These are phyloP conservation scores for Penicillium sp. DNA, from an alignment of 2,329 filamentous ascomycete species.

Conservation along the genomic window DNA sequence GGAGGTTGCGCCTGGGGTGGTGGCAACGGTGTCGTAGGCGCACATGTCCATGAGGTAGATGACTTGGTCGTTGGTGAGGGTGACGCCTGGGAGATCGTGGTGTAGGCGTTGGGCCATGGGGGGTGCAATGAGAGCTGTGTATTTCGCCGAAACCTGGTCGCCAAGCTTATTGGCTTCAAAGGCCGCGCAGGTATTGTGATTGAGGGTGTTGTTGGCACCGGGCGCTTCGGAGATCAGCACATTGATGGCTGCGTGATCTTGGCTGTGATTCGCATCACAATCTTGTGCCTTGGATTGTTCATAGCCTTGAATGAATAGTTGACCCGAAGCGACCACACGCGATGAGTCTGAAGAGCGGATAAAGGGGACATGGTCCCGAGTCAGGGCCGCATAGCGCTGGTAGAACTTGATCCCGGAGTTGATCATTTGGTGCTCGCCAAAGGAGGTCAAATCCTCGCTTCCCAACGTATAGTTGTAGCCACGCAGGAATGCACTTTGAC, in stretches of 20 bases:
- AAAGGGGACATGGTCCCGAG: constrained; percentile 57
- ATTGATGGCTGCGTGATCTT: constrained; percentile 53
- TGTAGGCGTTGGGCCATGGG: constrained; percentile 66
- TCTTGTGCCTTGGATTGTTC: constrained; percentile 50
- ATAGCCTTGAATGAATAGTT: constrained; percentile 71
- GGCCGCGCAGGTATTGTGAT: constrained; percentile 62
- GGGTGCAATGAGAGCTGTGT: constrained; percentile 59
- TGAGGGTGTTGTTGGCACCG: constrained; percentile 73
- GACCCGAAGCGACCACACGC: constrained; percentile 67
- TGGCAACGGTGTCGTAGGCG: constrained; percentile 72
- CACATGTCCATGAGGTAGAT: constrained; percentile 82
- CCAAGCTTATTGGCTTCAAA: constrained; percentile 56
- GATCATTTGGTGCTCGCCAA: constrained; percentile 64
- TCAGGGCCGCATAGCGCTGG: constrained; percentile 61
- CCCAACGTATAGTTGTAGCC: constrained; percentile 67
- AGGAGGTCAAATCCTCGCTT: constrained; percentile 60
- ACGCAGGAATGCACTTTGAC: constrained; percentile 63
- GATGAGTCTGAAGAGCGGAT: constrained; percentile 63
- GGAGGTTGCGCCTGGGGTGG: constrained; percentile 42
- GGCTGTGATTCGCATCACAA: constrained; percentile 32
- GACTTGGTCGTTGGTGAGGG: constrained; percentile 57
- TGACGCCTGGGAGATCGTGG: constrained; percentile 59
- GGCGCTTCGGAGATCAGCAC: constrained; percentile 61
- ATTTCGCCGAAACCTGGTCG: constrained; percentile 49
- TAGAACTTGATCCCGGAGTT: constrained; percentile 74